A percentile compares a stretch with the other conserved stretches of the same genome.
These are phyloP conservation scores for Protomyces inundatus DNA, from an alignment of 1,139 yeast genomes.

Conservation along the genomic window DNA sequence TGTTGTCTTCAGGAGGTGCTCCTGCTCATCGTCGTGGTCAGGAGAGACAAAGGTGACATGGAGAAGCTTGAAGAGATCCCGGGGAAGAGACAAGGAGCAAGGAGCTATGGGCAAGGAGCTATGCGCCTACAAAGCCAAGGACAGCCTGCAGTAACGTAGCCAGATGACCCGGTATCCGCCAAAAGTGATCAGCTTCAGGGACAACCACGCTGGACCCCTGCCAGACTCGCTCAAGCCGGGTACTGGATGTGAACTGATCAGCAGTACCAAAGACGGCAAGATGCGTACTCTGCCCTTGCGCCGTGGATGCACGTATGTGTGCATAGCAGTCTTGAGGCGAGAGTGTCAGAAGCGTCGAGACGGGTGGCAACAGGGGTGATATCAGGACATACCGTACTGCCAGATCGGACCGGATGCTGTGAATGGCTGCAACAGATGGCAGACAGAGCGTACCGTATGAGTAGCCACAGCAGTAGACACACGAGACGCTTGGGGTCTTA, in stretches of 20 bases:
- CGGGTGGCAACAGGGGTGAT: conserved; percentile 15
- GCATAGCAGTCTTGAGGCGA: neutral
- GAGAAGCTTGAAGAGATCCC: too few species aligned
- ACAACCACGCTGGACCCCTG: neutral
- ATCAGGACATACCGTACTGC: neutral
- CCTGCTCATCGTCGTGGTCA: too few species aligned
- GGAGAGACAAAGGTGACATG: too few species aligned
- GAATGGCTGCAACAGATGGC: neutral
- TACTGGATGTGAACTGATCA: conserved; percentile 5
- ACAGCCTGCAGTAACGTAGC: neutral
- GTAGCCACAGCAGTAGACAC: conserved; percentile 14
- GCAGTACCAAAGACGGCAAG: conserved; percentile 8
- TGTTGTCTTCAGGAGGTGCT: too few species aligned
- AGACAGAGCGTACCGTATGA: conserved; percentile 24
- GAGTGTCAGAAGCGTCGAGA: conserved; percentile 9
- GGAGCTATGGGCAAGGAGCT: too few species aligned
- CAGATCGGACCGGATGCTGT: neutral
- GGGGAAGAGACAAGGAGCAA: too few species aligned
- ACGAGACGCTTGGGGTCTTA: neutral
- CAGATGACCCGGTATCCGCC: neutral
- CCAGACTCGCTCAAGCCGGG: conserved; percentile 7
- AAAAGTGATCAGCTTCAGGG: conserved; percentile 15
- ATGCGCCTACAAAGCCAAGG: neutral
- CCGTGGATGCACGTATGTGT: neutral
- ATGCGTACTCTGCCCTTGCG: neutral